Evolutionary conservation across 2,329 filamentous ascomycete species (phyloP).

Genomic region (Diplodia intermedia): DNA sequence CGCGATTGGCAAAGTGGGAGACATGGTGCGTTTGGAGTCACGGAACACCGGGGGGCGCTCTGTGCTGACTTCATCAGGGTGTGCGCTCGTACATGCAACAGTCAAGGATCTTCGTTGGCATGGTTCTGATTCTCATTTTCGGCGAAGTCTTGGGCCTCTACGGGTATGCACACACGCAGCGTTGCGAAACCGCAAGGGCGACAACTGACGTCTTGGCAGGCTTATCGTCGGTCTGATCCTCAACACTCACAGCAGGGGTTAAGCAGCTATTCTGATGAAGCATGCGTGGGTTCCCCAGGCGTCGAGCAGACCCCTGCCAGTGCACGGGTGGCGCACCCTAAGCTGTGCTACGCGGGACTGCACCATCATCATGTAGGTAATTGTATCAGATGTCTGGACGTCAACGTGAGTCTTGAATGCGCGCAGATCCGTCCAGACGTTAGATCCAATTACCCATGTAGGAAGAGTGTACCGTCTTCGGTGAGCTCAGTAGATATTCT

Average conservation of each 20-base stretch:
- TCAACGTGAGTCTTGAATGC: no score
- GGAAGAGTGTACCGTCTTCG: no score
- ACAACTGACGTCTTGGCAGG: slow-evolving; percentile 53
- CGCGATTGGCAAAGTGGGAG: slow-evolving; percentile 93
- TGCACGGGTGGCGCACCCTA: neutral
- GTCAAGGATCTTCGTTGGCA: slow-evolving; percentile 94
- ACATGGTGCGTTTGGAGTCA: slow-evolving; percentile 66
- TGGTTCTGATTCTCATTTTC: slow-evolving; percentile 98
- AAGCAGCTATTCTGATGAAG: slow-evolving; percentile 17
- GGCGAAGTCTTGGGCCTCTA: slow-evolving; percentile 97
- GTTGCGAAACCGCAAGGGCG: neutral
- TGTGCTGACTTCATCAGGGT: slow-evolving; percentile 56
- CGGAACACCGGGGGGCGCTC: neutral
- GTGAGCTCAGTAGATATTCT: no score
- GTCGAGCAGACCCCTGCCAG: slow-evolving; percentile 14
- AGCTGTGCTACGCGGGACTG: slow-evolving; percentile 2
- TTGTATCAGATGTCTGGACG: no score
- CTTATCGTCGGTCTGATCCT: slow-evolving; percentile 93
- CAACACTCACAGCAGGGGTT: slow-evolving; percentile 80
- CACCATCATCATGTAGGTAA: no score
- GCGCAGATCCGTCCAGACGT: no score
- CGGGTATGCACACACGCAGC: slow-evolving; percentile 66
- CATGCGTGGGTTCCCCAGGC: neutral
- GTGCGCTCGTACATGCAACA: slow-evolving; percentile 97
- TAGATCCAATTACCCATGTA: no score